Evolutionary conservation across 345 rosid genomes (phyloP), one percentile per base, ranked within the genome.

Genomic region (Lumnitzera racemosa): DNA sequence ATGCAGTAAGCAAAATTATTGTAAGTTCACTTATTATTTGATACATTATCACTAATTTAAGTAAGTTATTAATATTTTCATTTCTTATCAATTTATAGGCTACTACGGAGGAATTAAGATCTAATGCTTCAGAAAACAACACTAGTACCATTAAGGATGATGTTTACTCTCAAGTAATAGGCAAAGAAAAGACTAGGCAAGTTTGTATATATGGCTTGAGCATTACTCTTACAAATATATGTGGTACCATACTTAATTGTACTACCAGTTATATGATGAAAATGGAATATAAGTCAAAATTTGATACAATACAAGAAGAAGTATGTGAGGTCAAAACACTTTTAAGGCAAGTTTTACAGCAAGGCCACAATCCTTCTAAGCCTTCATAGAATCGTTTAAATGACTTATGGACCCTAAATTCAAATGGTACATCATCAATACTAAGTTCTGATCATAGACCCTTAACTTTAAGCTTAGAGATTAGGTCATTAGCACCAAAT

Each of bases 161-260:
- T 31, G 20, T 56, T 3, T 56, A 29, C 59, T 24, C 59, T 9
- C 13, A 56, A 56, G 47, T 56, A 25, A 56, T 56, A 48, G 59
- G 59, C 15, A 56, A 29, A 56, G 59, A 56, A 16, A 56, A 29
- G 46, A 23, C 59, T 0, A 47, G 59, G 15, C 16, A 27, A 27
- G 13, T 56, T 56, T 47, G 59, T 17, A 56, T 12, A 3, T 56
- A 31, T 56, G 46, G 59, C 46, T 29, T 36, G 16, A 23, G 59
- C 36, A 1, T 29, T 6, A 3, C 36, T 24, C 16, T 4, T 14
- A 24, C 59, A 13, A 6, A 14, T 36, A 11, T 20, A 12, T 16
- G 31, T 17, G 43, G 16, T 20, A 47, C 16, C 13, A 29, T 29
- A 1, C 36, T 2, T 29, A 29, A 2, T 29, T 47, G 16, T 25